Conservation (phyloP, 345 rosid genomes). For the Gossypium mustelinum region DNA sequence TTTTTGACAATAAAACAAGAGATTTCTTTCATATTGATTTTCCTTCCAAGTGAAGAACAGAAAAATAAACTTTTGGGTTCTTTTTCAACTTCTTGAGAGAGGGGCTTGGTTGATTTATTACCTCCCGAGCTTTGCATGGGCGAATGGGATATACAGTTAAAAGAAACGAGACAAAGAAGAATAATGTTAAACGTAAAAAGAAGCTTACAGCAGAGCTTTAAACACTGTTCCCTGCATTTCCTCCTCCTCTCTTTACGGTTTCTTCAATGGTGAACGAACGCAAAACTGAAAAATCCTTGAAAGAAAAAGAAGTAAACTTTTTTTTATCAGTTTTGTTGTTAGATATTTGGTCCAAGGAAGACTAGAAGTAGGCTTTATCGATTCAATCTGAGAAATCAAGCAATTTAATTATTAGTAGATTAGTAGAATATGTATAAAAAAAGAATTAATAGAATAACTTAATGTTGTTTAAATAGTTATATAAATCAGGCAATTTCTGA, state of each 20-base stretch:
- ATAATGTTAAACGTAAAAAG: background rate
- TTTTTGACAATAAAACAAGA: background rate
- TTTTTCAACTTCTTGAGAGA: background rate
- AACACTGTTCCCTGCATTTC: constrained; percentile 8
- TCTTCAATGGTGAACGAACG: background rate
- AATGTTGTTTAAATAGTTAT: background rate
- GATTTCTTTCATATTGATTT: background rate
- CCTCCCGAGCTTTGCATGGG: too few species aligned
- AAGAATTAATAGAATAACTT: background rate
- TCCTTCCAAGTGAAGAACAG: background rate
- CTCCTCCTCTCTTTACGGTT: background rate
- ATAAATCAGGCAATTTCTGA: background rate
- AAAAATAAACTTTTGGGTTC: background rate
- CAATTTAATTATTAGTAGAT: too few species aligned
- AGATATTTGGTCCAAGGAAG: background rate
- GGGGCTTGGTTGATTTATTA: background rate
- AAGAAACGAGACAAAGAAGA: background rate
- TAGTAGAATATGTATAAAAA: too few species aligned
- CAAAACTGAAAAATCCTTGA: background rate
- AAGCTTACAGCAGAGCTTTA: constrained; percentile 2
- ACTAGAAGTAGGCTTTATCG: background rate
- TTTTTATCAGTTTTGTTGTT: background rate
- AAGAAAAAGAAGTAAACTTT: background rate
- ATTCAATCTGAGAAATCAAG: background rate
- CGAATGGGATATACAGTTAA: background rate